Percentiles rank a stretch among this genome's conserved stretches.
These are phyloP conservation scores for Hamamelis virginiana DNA, from an alignment of 164 flowering plant species.

Conservation along the genomic window DNA sequence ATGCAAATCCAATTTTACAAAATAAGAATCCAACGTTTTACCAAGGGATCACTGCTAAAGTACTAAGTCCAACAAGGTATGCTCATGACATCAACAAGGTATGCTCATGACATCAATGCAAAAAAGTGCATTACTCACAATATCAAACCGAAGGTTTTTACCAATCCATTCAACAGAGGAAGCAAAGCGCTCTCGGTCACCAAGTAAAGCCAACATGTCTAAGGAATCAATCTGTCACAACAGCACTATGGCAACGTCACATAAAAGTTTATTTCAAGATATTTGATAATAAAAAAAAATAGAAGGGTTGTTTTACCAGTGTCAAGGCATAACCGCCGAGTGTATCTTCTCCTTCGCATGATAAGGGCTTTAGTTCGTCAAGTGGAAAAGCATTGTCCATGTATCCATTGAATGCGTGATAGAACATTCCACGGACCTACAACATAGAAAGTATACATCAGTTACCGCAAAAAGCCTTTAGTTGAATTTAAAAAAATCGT, in stretches of 20 bases:
- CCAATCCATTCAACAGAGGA: conserved; percentile 94
- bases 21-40: too few species aligned
- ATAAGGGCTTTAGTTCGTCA: conserved; percentile 83
- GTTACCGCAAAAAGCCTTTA: background rate
- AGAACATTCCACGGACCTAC: conserved; percentile 93
- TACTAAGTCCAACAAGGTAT: too few species aligned
- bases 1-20: too few species aligned
- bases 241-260: conserved; percentile 1
- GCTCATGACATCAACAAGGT: too few species aligned
- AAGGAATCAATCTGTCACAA: conserved; percentile 80
- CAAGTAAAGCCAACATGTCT: conserved; percentile 84
- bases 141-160: conserved; percentile 88
- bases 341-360: conserved; percentile 86
- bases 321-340: conserved; percentile 98
- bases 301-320: conserved; percentile 48
- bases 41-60: too few species aligned
- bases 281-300: background rate
- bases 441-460: conserved; percentile 4
- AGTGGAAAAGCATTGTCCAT: conserved; percentile 94
- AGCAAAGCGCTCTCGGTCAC: conserved; percentile 75
- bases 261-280: background rate
- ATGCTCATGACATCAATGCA: background rate
- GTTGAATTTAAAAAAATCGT: background rate
- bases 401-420: conserved; percentile 93
- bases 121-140: conserved; percentile 58